Conservation (phyloP, 2,329 filamentous ascomycete species). For the Fusarium circinatum region DNA sequence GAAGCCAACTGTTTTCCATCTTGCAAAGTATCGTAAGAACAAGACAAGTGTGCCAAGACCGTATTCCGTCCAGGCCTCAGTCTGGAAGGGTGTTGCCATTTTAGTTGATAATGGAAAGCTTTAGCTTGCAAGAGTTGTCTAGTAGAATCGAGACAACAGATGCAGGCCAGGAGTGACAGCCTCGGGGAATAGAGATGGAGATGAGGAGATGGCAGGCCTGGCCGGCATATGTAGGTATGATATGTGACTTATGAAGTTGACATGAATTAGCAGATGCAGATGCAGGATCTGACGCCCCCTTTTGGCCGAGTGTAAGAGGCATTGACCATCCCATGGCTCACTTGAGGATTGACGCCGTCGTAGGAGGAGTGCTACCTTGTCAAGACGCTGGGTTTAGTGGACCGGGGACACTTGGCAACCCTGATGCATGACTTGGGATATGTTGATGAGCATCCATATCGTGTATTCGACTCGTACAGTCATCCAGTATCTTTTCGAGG, state of each 20-base stretch:
- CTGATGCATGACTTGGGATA: background rate
- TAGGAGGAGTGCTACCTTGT: constrained; percentile 3
- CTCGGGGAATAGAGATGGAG: background rate
- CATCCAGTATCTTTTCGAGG: background rate
- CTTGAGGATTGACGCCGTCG: background rate
- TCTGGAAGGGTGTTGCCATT: constrained; percentile 54
- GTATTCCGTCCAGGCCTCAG: constrained; percentile 57
- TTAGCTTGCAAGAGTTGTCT: background rate
- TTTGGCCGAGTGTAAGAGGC: constrained; percentile 9
- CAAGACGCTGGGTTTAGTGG: background rate
- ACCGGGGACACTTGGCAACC: background rate
- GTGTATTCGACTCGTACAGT: background rate
- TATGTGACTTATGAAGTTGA: background rate
- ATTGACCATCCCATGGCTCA: constrained; percentile 17
- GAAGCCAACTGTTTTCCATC: constrained; percentile 52
- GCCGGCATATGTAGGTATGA: background rate
- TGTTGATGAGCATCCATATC: background rate
- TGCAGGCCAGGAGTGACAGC: background rate
- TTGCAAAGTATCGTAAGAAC: constrained; percentile 52
- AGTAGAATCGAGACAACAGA: background rate
- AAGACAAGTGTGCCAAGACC: constrained; percentile 52
- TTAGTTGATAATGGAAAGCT: background rate
- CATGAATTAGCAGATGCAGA: background rate
- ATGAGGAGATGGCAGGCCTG: background rate
- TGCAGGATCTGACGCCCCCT: constrained; percentile 4